These are phyloP conservation scores for Pholiota molesta DNA, from an alignment of 768 basidiomycete genomes.

Conservation along the genomic window DNA sequence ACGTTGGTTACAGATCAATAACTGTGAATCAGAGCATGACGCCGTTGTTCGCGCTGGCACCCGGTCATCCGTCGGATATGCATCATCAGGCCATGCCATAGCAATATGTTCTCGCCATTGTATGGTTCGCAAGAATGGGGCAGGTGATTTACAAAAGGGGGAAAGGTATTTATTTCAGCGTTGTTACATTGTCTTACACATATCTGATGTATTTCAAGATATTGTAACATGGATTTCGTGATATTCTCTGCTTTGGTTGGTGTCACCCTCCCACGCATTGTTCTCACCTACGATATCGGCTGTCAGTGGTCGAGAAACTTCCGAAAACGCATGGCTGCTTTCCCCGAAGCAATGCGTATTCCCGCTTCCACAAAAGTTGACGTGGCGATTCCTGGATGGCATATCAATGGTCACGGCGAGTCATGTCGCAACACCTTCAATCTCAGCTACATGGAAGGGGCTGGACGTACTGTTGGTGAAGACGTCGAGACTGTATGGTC, in stretches of 20 bases:
- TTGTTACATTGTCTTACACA: neutral
- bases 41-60: constrained; percentile 15
- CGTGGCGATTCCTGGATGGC: constrained; percentile 38
- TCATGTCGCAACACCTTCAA: constrained; percentile 32
- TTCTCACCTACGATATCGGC: constrained; percentile 19
- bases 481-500: constrained; percentile 41
- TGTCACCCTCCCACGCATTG: neutral
- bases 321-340: no score
- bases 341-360: no score
- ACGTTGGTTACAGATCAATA: no score
- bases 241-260: constrained; percentile 8
- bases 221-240: constrained; percentile 20
- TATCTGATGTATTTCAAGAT: constrained; percentile 3
- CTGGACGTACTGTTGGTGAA: constrained; percentile 33
- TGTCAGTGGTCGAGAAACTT: constrained; percentile 18
- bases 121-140: constrained; percentile 19
- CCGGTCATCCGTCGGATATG: constrained; percentile 11
- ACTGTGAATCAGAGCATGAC: constrained; percentile 18
- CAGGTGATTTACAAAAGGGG: constrained; percentile 26
- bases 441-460: constrained; percentile 30
- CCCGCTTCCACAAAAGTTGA: constrained; percentile 2
- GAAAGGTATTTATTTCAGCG: no score
- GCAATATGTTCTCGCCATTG: constrained; percentile 22
- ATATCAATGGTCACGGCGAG: constrained; percentile 21
- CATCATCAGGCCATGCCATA: constrained; percentile 6